Evolutionary conservation across 2,329 filamentous ascomycete species (phyloP).

Genomic region (Cercospora janseana): DNA sequence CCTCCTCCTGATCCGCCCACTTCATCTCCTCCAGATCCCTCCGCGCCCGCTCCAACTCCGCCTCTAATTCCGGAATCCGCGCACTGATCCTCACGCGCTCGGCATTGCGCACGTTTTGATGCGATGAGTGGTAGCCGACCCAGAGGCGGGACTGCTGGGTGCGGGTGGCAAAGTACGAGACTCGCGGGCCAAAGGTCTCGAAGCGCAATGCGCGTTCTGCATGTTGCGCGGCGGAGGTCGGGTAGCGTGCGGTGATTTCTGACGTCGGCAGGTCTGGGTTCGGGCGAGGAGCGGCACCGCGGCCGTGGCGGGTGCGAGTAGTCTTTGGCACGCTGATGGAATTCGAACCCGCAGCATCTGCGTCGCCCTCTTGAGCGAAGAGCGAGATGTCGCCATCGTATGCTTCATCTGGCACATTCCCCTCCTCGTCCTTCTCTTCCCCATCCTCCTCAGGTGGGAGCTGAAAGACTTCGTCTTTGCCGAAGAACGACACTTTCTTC

Average conservation of each 20-base stretch:
- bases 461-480: not conserved
- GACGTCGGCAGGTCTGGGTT: not conserved
- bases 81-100: not conserved
- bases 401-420: not conserved
- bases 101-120: not conserved
- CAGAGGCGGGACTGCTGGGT: not conserved
- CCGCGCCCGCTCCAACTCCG: not conserved
- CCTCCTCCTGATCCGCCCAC: not conserved
- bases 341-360: not conserved
- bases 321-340: not conserved
- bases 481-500: not conserved
- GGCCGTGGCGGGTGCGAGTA: not conserved
- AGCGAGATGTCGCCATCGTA: not conserved
- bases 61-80: not conserved
- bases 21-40: not conserved
- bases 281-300: not conserved
- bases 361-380: too few species aligned
- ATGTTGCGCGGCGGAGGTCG: not conserved
- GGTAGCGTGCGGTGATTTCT: not conserved
- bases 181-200: not conserved
- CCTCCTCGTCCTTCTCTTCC: not conserved
- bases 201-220: not conserved
- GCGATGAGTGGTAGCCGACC: not conserved
- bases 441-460: not conserved
- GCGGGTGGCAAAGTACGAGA: not conserved